Conservation (phyloP, 495 filamentous ascomycete genomes). For the Xanthoparmelia taractica region DNA sequence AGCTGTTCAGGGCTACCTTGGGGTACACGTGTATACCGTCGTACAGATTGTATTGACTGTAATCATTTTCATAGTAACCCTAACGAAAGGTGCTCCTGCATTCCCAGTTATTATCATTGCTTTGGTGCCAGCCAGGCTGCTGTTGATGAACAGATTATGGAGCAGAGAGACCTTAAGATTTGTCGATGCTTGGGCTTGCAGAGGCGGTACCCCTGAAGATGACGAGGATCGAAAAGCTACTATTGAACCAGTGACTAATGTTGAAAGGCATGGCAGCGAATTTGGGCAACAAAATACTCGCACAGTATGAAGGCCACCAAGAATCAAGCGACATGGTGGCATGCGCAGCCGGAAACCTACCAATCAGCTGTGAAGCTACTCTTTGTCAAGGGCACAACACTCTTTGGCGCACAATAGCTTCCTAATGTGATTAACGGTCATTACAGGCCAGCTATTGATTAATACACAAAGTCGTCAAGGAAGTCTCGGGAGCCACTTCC, state of each 20-base stretch:
- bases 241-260: background rate
- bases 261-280: background rate
- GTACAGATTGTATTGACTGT: constrained; percentile 54
- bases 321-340: background rate
- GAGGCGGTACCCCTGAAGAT: constrained; percentile 56
- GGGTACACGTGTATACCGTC: constrained; percentile 57
- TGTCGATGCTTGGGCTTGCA: constrained; percentile 67
- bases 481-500: background rate
- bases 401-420: background rate
- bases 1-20: constrained; percentile 40
- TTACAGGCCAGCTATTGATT: background rate
- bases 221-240: constrained; percentile 38
- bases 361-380: background rate
- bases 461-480: background rate
- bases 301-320: background rate
- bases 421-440: background rate
- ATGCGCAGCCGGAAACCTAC: background rate
- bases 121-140: constrained; percentile 54
- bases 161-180: constrained; percentile 51
- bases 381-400: background rate
- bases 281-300: background rate
- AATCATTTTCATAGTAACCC: constrained; percentile 55
- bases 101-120: constrained; percentile 63
- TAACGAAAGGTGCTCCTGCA: constrained; percentile 55
- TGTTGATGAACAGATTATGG: constrained; percentile 59